phyloP scores from a whole-genome alignment of 176 grass and related monocot species.

The Elymus sibiricus region DNA sequence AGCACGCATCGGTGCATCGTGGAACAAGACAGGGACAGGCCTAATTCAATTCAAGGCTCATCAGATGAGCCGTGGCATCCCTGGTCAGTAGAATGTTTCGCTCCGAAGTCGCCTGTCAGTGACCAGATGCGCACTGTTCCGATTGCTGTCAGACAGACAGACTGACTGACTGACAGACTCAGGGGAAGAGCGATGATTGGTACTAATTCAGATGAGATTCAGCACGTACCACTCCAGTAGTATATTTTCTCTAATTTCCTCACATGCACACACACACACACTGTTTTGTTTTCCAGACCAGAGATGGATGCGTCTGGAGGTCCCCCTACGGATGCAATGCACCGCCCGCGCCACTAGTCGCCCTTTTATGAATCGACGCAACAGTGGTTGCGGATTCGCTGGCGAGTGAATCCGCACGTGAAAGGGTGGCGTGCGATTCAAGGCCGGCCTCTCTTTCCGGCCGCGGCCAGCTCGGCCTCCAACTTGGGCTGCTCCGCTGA shows the following conservation, averaged over 20 bases:
- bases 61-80: background rate
- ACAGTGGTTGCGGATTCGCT: constrained; percentile 20
- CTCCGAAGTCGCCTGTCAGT: background rate
- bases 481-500: constrained; percentile 18
- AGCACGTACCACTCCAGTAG: background rate
- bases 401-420: constrained; percentile 39
- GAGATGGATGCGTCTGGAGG: constrained; percentile 11
- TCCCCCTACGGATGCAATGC: constrained; percentile 25
- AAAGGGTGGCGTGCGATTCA: constrained; percentile 32
- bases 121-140: background rate
- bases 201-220: background rate
- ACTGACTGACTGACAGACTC: background rate
- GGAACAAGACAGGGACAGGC: constrained; percentile 6
- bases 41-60: background rate
- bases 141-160: background rate
- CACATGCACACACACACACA: background rate
- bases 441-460: constrained; percentile 27
- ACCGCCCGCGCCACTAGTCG: background rate
- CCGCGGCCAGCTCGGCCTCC: constrained; percentile 2
- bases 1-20: constrained; percentile 5
- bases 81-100: constrained; percentile 20
- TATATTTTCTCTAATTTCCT: background rate
- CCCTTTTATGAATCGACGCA: background rate
- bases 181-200: background rate
- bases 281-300: background rate